These are phyloP conservation scores for Aureobasidium sp. DNA, from an alignment of 2,329 filamentous ascomycete genomes.

Conservation along the genomic window DNA sequence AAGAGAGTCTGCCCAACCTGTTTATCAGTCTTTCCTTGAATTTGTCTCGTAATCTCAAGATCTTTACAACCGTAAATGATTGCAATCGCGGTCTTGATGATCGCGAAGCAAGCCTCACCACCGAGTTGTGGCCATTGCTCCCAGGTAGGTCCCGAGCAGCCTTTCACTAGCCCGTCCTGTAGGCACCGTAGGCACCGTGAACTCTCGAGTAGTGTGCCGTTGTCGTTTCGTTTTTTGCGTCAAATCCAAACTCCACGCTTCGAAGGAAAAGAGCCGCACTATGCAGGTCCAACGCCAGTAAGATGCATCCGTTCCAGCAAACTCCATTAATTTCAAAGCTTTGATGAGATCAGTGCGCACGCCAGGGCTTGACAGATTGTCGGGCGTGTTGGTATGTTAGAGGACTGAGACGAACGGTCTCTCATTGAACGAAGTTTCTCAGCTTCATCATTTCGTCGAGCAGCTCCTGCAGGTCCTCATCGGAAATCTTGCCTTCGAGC, in stretches of 20 bases:
- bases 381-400: neutral
- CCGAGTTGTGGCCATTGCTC: neutral
- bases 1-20: neutral
- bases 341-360: neutral
- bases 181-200: neutral
- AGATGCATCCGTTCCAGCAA: neutral
- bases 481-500: slow-evolving; percentile 77
- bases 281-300: slow-evolving; percentile 8
- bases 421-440: slow-evolving; percentile 32
- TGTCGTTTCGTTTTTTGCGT: neutral
- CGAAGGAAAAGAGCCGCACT: neutral
- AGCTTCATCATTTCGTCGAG: slow-evolving; percentile 87
- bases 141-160: neutral
- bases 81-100: too few species aligned
- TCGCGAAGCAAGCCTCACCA: neutral
- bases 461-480: slow-evolving; percentile 78
- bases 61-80: neutral
- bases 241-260: slow-evolving; percentile 4
- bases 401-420: neutral
- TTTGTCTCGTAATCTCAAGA: too few species aligned
- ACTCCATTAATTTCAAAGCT: neutral
- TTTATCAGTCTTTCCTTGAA: neutral
- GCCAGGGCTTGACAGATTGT: neutral
- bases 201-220: neutral
- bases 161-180: neutral